Conservation (phyloP, 352 stramenopile genomes). For the Thraustochytrium sp. region DNA sequence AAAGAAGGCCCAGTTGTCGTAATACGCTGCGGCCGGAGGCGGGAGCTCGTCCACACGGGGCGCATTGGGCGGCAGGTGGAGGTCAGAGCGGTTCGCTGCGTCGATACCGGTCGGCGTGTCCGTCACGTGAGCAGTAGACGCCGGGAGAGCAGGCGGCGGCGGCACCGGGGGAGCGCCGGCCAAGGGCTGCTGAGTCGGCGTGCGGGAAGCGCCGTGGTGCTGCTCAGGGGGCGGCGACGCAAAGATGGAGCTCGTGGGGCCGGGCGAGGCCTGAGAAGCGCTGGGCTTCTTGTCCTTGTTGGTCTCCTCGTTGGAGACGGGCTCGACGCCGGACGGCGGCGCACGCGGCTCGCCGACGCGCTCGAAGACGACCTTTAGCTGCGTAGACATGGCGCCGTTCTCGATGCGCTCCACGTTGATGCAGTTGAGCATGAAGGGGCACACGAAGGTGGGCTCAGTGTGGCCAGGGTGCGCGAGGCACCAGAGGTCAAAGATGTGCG, state of each 20-base stretch:
- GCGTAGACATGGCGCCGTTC: neutral
- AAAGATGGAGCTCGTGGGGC: too few species aligned
- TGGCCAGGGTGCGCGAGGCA: neutral
- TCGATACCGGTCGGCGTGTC: neutral
- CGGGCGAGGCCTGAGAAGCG: too few species aligned
- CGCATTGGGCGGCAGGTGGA: neutral
- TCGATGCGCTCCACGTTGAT: conserved; percentile 25
- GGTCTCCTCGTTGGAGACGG: conserved; percentile 14
- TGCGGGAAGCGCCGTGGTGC: too few species aligned
- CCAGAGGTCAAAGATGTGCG: conserved; percentile 34
- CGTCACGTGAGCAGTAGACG: neutral
- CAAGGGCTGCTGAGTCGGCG: too few species aligned
- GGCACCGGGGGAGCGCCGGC: too few species aligned
- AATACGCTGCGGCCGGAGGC: neutral
- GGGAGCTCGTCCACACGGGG: neutral
- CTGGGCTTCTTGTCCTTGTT: conserved; percentile 8
- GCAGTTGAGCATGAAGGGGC: conserved; percentile 14
- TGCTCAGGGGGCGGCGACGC: too few species aligned
- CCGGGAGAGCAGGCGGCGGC: neutral
- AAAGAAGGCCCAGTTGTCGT: conserved; percentile 18
- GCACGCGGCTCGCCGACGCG: neutral
- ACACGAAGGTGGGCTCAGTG: neutral
- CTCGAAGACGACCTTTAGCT: neutral
- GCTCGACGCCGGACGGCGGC: neutral
- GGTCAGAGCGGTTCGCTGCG: neutral